Evolutionary conservation across 1,284 basidiomycete genomes (phyloP), one percentile per base, ranked within the genome.

Genomic region (Leccinum idahoense): DNA sequence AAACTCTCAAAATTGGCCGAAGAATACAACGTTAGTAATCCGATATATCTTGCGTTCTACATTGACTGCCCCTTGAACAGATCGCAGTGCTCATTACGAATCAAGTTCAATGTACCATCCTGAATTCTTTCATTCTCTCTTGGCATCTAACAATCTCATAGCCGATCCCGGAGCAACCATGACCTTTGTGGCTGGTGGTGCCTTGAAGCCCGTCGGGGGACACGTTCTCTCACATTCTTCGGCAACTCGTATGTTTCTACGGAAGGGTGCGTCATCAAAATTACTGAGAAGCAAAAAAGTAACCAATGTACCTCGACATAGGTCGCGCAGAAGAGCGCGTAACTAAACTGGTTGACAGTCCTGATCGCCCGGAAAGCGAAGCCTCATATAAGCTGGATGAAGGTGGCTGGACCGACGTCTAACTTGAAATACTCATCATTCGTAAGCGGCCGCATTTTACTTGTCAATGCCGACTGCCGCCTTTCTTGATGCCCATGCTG

Each of bases 131-230:
- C 58, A 29, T 23, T 11, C 32, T 49, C 46, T 39, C 18, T 49
- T 59, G 51, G 58, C 64, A 57, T 62, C 64, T 63, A 7, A 64
- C 54, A 66, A 72, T 56, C 61, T 57, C 35, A 63, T 63, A 90
- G 92, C 94, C 63, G 94, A 96, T 73, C 94, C 94, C 26, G 94
- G 94, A 57, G 94, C 94, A 56, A 93, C 92, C 0, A 94, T 95
- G 82, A 95, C 94, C 64, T 96, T 96, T 71, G 94, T 95, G 41
- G 93, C 93, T 32, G 92, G 92, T 32, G 89, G 92, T 41, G 90
- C 89, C 29, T 81, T 93, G 51, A 94, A 94, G 75, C 91, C 92
- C 12, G 92, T 94, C 53, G 93, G 92, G 39, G 92, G 92, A 0
- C 92, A 94, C 71, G 92, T 94, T 63, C 78, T 94, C 55, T 93